Evolutionary conservation across 176 grass and related monocot species (phyloP).

Genomic region (Chrysopogon serrulatus): DNA sequence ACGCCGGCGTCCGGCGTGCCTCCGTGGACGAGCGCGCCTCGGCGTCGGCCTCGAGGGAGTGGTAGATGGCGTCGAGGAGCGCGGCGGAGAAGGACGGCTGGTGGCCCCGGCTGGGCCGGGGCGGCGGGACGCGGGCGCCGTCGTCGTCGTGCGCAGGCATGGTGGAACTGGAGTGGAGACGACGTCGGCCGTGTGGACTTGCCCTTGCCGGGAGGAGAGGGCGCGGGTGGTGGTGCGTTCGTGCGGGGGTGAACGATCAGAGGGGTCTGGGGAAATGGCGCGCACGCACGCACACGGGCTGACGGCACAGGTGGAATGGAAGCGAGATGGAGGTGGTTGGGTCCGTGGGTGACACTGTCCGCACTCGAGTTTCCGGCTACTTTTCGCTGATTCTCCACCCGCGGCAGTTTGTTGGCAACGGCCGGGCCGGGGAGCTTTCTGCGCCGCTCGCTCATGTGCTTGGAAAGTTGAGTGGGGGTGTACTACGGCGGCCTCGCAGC

Average conservation of each 20-base stretch:
- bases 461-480: not conserved
- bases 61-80: constrained; percentile 89
- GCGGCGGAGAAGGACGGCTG: constrained; percentile 79
- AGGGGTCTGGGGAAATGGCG: constrained; percentile 17
- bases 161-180: not conserved
- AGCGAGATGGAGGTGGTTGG: constrained; percentile 10
- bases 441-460: constrained; percentile 2
- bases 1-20: not conserved
- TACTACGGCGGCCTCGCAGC: not conserved
- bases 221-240: constrained; percentile 2
- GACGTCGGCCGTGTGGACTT: not conserved
- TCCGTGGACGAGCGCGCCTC: constrained; percentile 15
- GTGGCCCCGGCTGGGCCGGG: constrained; percentile 33
- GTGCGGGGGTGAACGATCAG: constrained; percentile 37
- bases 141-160: constrained; percentile 44
- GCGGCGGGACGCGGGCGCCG: constrained; percentile 22
- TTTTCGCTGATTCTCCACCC: not conserved
- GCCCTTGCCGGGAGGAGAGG: not conserved
- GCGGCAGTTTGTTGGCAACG: constrained; percentile 18
- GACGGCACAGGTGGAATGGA: not conserved
- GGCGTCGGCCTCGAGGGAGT: constrained; percentile 62
- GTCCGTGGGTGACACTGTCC: constrained; percentile 17
- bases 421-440: not conserved
- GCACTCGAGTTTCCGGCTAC: constrained; percentile 19
- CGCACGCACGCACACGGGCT: not conserved